Evolutionary conservation across 2,329 filamentous ascomycete species (phyloP), one percentile per base, ranked within the genome.

Genomic region (Cytospora mali): DNA sequence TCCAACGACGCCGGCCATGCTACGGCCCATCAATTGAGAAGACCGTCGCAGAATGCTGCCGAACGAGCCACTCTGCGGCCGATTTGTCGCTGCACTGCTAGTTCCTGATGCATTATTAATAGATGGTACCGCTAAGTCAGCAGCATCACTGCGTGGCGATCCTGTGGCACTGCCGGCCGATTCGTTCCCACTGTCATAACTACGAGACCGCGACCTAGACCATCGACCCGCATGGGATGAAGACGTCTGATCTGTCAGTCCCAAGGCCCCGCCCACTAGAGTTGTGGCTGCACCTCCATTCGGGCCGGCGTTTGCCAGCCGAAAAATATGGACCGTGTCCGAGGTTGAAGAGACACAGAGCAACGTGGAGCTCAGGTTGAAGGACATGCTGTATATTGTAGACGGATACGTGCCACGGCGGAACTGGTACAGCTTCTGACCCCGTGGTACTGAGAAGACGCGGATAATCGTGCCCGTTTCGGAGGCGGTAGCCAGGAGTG

Each of bases 401-500:
- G 93, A 93, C 0, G 95, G 95, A 76, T 97, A 97, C 2, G 94
- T 97, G 50, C 95, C 95, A 67, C 95, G 88, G 64, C 95, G 87
- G 77, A 99, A 99, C 74, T 99, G 94, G 75, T 93, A 98, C 21
- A 99, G 83, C 75, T 98, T 99, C 71, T 94, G 89, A 13, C 92
- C 95, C 67, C 88, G 87, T 3, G 95, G 95, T 1, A 99, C 87
- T 1, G 92, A 92, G 76, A 99, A 99, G 58, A 99, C 93, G 18
- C 95, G 88, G 67, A 99, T 96, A 65, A 99, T 96, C 0, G 95
- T 99, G 67, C 95, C 95, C 58, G 96, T 99, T 74, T 99, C 95
- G 25, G 94, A 98, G 1, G 95, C 92, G 2, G 95, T 99, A 16
- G 95, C 95, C 51, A 99, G 82, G 50, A 97, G 77, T 3, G 91